These are phyloP conservation scores for Leptodermis oblonga DNA, from an alignment of 257 asterid species.

Conservation along the genomic window DNA sequence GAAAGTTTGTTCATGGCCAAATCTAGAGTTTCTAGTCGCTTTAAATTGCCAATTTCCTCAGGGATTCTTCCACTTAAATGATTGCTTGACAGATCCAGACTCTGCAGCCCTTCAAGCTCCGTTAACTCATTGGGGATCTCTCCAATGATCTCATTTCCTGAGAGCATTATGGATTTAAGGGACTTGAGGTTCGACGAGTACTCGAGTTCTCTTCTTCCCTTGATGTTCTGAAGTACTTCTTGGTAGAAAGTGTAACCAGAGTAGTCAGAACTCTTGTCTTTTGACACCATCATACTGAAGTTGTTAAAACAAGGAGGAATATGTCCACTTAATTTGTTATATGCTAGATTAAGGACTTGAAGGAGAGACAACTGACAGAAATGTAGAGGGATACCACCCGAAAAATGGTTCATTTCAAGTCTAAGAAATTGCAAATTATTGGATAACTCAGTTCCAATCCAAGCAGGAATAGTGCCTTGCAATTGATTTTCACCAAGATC, in stretches of 20 bases:
- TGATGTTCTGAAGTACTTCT: neutral
- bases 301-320: slow-evolving; percentile 24
- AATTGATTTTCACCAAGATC: neutral
- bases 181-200: neutral
- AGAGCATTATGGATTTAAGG: slow-evolving; percentile 2
- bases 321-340: slow-evolving; percentile 16
- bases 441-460: slow-evolving; percentile 22
- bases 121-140: slow-evolving; percentile 10
- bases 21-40: slow-evolving; percentile 29
- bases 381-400: slow-evolving; percentile 19
- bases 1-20: slow-evolving; percentile 20
- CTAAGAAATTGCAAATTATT: slow-evolving; percentile 10
- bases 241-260: neutral
- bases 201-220: slow-evolving; percentile 5
- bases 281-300: slow-evolving; percentile 2
- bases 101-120: neutral
- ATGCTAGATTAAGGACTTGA: slow-evolving; percentile 24
- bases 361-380: slow-evolving; percentile 21
- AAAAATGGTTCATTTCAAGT: slow-evolving; percentile 21
- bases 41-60: slow-evolving; percentile 20
- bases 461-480: slow-evolving; percentile 14
- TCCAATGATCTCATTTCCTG: slow-evolving; percentile 7
- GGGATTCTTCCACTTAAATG: slow-evolving; percentile 8
- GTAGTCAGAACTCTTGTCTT: too few species aligned
- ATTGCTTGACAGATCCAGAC: neutral